Conservation (phyloP, 305 asterid genomes). For the Plantago coronopus region DNA sequence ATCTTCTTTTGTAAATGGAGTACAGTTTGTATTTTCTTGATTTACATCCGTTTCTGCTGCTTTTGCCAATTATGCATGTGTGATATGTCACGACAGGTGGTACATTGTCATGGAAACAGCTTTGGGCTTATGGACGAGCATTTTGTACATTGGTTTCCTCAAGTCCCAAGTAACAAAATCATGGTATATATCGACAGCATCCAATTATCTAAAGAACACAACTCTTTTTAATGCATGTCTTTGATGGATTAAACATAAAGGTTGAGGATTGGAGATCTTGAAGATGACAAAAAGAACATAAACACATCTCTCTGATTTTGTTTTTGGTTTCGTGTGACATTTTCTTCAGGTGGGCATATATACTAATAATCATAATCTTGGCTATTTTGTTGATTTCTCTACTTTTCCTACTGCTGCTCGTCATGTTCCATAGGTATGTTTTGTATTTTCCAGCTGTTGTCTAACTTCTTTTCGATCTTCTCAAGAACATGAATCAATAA, state of each 20-base stretch:
- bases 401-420: slow-evolving; percentile 71
- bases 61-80: slow-evolving; percentile 8
- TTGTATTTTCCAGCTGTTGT: not conserved
- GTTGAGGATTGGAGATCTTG: no score
- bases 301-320: not conserved
- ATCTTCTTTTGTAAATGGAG: no score
- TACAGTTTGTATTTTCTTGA: not conserved
- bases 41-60: slow-evolving; percentile 9
- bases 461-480: slow-evolving; percentile 9
- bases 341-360: slow-evolving; percentile 74
- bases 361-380: slow-evolving; percentile 61
- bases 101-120: slow-evolving; percentile 80
- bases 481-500: slow-evolving; percentile 4
- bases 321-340: slow-evolving; percentile 7
- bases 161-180: slow-evolving; percentile 63
- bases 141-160: slow-evolving; percentile 63
- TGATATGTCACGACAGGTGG: slow-evolving; percentile 58
- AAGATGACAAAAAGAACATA: not conserved
- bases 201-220: slow-evolving; percentile 13
- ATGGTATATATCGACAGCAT: slow-evolving; percentile 51
- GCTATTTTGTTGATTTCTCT: slow-evolving; percentile 53
- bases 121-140: slow-evolving; percentile 78
- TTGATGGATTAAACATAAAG: slow-evolving; percentile 3
- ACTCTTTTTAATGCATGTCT: slow-evolving; percentile 11
- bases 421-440: slow-evolving; percentile 75